Conservation (phyloP, 1,139 yeast genomes). For the Pichia terricola region DNA sequence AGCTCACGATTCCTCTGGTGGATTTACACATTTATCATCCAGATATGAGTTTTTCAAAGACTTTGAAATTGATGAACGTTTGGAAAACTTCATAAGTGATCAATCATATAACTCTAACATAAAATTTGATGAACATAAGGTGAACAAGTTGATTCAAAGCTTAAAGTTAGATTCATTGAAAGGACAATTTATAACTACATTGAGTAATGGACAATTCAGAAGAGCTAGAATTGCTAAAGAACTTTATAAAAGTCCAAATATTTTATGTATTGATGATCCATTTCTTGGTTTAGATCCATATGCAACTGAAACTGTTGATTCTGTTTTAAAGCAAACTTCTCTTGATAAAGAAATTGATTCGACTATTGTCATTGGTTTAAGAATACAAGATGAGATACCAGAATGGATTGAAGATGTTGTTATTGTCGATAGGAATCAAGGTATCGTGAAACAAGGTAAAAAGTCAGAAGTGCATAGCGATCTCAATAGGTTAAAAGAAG, state of each 20-base stretch:
- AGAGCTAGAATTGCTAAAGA: conserved; percentile 80
- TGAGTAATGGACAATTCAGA: conserved; percentile 90
- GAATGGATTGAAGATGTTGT: conserved; percentile 70
- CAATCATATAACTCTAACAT: conserved; percentile 41
- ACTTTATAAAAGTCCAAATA: conserved; percentile 51
- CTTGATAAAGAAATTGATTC: conserved; percentile 25
- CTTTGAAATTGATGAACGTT: conserved; percentile 61
- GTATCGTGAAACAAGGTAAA: conserved; percentile 43
- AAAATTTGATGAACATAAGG: conserved; percentile 9
- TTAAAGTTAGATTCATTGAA: conserved; percentile 50
- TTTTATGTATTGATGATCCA: conserved; percentile 80
- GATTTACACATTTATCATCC: conserved; percentile 65
- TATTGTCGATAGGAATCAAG: conserved; percentile 40
- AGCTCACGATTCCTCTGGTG: conserved; percentile 26
- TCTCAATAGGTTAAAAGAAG: conserved; percentile 19
- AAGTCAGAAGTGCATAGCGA: conserved; percentile 26
- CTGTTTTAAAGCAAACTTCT: conserved; percentile 28
- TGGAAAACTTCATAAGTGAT: conserved; percentile 51
- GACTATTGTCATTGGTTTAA: conserved; percentile 57
- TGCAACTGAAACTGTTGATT: conserved; percentile 53
- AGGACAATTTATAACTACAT: conserved; percentile 71
- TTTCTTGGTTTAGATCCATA: conserved; percentile 81
- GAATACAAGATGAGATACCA: conserved; percentile 70
- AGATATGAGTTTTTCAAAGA: conserved; percentile 82
- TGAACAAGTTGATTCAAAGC: conserved; percentile 23